These are phyloP conservation scores for Fomitopsis schrenkii DNA, from an alignment of 1,284 basidiomycete species.

Conservation along the genomic window DNA sequence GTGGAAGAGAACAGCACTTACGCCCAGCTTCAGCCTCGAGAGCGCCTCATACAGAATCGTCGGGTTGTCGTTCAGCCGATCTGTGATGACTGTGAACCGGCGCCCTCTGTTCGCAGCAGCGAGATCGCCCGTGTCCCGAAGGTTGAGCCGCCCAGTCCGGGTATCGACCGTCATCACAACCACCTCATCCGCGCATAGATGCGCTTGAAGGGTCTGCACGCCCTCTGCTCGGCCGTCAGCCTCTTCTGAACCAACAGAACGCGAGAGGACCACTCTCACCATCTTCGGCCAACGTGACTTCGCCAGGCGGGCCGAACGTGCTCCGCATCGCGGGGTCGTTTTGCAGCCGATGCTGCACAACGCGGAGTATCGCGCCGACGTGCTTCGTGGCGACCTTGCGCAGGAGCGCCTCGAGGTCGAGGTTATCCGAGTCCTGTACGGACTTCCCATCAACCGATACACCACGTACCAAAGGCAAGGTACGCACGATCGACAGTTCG, in stretches of 20 bases:
- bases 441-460: neutral
- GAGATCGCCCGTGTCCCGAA: conserved; percentile 73
- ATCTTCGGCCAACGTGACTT: conserved; percentile 48
- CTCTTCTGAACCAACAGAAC: neutral
- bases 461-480: neutral
- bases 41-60: conserved; percentile 47
- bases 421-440: conserved; percentile 55
- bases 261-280: conserved; percentile 33
- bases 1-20: conserved; percentile 28
- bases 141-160: conserved; percentile 64
- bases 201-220: conserved; percentile 53
- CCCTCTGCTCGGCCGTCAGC: conserved; percentile 33
- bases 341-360: conserved; percentile 51
- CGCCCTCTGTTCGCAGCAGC: conserved; percentile 66
- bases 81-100: conserved; percentile 50
- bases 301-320: conserved; percentile 58
- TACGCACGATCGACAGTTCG: conserved; percentile 44
- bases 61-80: conserved; percentile 64
- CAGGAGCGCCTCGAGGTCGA: conserved; percentile 69
- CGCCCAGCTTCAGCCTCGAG: conserved; percentile 50
- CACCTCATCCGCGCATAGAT: conserved; percentile 69
- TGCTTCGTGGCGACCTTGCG: conserved; percentile 57
- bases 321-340: conserved; percentile 38
- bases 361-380: conserved; percentile 50
- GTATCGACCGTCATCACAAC: conserved; percentile 69